phyloP scores from a whole-genome alignment of 768 basidiomycete genomes.

The Serendipita vermifera region DNA sequence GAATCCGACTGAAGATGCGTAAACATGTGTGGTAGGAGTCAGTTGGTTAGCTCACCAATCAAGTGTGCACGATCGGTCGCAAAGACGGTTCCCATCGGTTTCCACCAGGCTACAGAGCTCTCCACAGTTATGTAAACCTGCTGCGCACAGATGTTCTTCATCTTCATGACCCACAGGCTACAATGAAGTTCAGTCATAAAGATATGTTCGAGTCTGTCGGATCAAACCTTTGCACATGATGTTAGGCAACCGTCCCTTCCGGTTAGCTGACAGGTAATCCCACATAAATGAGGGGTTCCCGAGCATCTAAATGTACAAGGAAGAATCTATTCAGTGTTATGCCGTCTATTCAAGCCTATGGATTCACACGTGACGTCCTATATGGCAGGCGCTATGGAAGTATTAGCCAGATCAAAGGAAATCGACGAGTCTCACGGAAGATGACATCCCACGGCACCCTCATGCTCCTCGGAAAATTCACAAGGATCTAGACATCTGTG shows the following conservation, averaged over 20 bases:
- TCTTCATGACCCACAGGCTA: constrained; percentile 38
- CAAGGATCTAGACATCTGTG: constrained; percentile 37
- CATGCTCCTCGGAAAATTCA: constrained; percentile 29
- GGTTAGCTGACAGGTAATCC: constrained; percentile 33
- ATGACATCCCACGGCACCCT: constrained; percentile 32
- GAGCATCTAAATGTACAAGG: constrained; percentile 39
- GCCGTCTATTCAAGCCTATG: neutral
- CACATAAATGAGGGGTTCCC: constrained; percentile 41
- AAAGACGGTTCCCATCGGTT: constrained; percentile 27
- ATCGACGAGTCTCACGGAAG: constrained; percentile 28
- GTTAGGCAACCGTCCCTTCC: constrained; percentile 39
- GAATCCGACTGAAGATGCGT: constrained; percentile 27
- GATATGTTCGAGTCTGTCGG: neutral
- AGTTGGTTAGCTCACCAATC: constrained; percentile 11
- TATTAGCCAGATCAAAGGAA: neutral
- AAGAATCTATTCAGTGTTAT: neutral
- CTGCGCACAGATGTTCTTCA: constrained; percentile 38
- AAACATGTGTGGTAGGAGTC: neutral
- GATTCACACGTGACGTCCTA: constrained; percentile 41
- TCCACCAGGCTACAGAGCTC: constrained; percentile 23
- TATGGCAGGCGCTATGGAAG: constrained; percentile 40
- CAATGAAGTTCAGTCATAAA: constrained; percentile 15
- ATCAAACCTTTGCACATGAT: constrained; percentile 37
- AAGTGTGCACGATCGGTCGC: constrained; percentile 28
- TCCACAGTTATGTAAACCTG: constrained; percentile 42